Evolutionary conservation across 768 basidiomycete genomes (phyloP), one percentile per base, ranked within the genome.

Genomic region (Postia placenta): DNA sequence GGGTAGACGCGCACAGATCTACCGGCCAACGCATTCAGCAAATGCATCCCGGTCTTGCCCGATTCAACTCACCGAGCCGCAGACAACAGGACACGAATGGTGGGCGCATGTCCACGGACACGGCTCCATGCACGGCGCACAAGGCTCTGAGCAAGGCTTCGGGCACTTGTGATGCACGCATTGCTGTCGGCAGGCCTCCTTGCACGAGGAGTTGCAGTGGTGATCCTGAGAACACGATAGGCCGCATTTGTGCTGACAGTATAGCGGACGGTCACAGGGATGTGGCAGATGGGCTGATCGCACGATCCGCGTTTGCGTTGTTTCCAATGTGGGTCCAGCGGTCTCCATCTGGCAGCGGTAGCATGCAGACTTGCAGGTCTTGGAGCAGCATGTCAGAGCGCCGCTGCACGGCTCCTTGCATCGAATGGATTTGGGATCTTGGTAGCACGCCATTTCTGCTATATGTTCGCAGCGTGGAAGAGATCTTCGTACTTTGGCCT

Each of bases 91-190:
- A 22, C 3, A 40, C 28, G 12, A 23, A 2, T 19, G 45, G 4
- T 39, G 39, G 49, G 47, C 66, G 30, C 22, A 45, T 48, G 38
- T 57, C 80, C 85, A 86, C 3, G 67, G 68, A 53, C 85, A 87
- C 3, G 71, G 64, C 55, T 81, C 75, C 55, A 77, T 72, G 59
- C 85, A 87, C 2, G 83, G 81, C 1, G 78, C 70, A 54, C 84
- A 85, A 1, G 76, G 74, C 0, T 56, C 65, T 1, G 73, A 78
- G 52, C 85, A 86, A 15, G 63, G 54, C 0, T 60, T 56, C 5
- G 49, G 65, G 59, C 84, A 85, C 11, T 60, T 64, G 1, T 76
- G 67, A 58, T 85, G 84, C 14, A 57, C 38, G 55, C 84, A 86
- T 12, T 60, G 64, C 56, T 84, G 80, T 19, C 76, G 69, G 52